Conservation (phyloP, 1,284 basidiomycete genomes). For the Cryptococcus sp. region DNA sequence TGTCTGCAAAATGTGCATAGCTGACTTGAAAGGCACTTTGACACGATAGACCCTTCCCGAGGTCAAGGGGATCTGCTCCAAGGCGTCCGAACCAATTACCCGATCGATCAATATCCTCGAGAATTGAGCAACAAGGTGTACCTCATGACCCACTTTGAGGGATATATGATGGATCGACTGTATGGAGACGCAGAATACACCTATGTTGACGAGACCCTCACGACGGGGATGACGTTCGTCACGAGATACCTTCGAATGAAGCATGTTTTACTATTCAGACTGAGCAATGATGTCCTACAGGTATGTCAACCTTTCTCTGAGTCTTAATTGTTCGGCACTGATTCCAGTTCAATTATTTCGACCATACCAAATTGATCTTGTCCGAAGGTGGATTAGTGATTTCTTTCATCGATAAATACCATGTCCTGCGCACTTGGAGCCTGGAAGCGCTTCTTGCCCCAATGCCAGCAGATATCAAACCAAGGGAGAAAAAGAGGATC, state of each 20-base stretch:
- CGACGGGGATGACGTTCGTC: constrained; percentile 86
- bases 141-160: constrained; percentile 84
- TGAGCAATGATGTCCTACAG: constrained; percentile 90
- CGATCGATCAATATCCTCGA: constrained; percentile 31
- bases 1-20: not conserved
- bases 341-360: constrained; percentile 94
- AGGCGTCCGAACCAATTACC: constrained; percentile 41
- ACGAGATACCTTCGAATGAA: constrained; percentile 95
- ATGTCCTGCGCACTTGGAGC: constrained; percentile 69
- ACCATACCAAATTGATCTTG: constrained; percentile 91
- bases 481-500: constrained; percentile 30
- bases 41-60: constrained; percentile 58
- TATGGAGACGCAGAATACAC: constrained; percentile 71
- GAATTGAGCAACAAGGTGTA: constrained; percentile 83
- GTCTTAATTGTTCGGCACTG: not conserved
- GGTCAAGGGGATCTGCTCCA: constrained; percentile 19
- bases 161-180: constrained; percentile 83
- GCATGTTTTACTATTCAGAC: constrained; percentile 91
- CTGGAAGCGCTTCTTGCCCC: constrained; percentile 65
- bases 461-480: constrained; percentile 9
- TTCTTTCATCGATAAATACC: constrained; percentile 85
- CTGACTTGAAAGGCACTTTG: constrained; percentile 63
- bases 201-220: constrained; percentile 63
- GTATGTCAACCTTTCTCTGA: constrained; percentile 49
- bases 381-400: constrained; percentile 72